Conservation (phyloP, 768 basidiomycete species). For the Lactifluus rugatus region DNA sequence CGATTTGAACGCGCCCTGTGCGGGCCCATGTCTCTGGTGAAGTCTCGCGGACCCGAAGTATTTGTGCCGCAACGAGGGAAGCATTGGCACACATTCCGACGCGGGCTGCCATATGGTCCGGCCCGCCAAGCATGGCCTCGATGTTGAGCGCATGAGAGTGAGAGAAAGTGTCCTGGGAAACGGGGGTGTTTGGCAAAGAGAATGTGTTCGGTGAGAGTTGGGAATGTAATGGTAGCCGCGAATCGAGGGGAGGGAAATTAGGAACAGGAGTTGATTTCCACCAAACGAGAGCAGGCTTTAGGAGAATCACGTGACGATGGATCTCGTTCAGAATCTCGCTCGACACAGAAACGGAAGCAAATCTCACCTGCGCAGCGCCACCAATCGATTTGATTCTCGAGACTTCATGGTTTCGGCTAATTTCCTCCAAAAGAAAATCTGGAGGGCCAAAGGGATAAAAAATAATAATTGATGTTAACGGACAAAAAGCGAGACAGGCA, state of each 20-base stretch:
- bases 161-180: constrained; percentile 72
- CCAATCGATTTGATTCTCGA: constrained; percentile 65
- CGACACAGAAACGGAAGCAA: neutral
- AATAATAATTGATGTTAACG: neutral
- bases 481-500: neutral
- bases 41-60: constrained; percentile 67
- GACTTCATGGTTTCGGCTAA: constrained; percentile 60
- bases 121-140: constrained; percentile 66
- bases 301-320: constrained; percentile 3
- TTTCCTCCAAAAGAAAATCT: constrained; percentile 72
- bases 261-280: constrained; percentile 75
- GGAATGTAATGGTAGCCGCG: constrained; percentile 54
- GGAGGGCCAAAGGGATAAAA: constrained; percentile 4
- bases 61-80: constrained; percentile 64
- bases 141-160: constrained; percentile 69
- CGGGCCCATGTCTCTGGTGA: constrained; percentile 75
- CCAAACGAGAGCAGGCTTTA: constrained; percentile 68
- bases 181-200: constrained; percentile 63
- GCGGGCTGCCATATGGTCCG: constrained; percentile 65
- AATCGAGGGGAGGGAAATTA: constrained; percentile 62
- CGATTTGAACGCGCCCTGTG: constrained; percentile 71
- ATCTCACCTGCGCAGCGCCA: constrained; percentile 58
- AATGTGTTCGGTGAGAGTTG: constrained; percentile 62
- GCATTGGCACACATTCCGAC: constrained; percentile 67
- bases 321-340: constrained; percentile 4